Percentiles rank a stretch among this genome's conserved stretches.
Conservation (phyloP, 768 basidiomycete genomes). For the Boletus sp. region DNA sequence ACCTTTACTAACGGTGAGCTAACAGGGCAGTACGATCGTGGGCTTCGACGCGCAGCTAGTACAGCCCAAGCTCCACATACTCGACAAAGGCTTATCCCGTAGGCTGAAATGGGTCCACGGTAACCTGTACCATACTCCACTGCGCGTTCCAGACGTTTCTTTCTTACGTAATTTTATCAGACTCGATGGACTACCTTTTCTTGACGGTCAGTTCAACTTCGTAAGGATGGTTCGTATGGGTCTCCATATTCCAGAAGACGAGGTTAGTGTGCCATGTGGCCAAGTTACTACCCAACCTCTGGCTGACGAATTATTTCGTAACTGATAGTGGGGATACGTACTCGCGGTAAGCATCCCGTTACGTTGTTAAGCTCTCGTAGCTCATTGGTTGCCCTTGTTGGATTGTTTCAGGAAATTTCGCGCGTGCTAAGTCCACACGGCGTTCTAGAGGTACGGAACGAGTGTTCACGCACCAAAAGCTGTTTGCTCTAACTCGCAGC, state of each 20-base stretch:
- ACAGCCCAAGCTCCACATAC: constrained; percentile 48
- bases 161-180: constrained; percentile 35
- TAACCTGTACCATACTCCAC: constrained; percentile 49
- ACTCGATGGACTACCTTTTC: constrained; percentile 64
- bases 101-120: constrained; percentile 68
- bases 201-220: constrained; percentile 56
- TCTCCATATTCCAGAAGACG: constrained; percentile 69
- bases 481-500: constrained; percentile 7
- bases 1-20: neutral
- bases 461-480: neutral
- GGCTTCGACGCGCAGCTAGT: constrained; percentile 58
- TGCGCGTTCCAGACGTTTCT: neutral
- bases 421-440: constrained; percentile 65
- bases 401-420: constrained; percentile 52
- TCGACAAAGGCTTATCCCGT: constrained; percentile 40
- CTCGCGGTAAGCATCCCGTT: constrained; percentile 48
- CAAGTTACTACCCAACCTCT: neutral
- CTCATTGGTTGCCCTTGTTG: constrained; percentile 8
- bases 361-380: constrained; percentile 14
- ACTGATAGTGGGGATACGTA: constrained; percentile 58
- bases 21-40: constrained; percentile 50
- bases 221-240: constrained; percentile 64
- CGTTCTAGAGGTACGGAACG: constrained; percentile 55
- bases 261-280: constrained; percentile 39
- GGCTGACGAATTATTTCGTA: constrained; percentile 18